These are phyloP conservation scores for Penium margaritaceum DNA, from an alignment of 139 green algal genomes.

Conservation along the genomic window DNA sequence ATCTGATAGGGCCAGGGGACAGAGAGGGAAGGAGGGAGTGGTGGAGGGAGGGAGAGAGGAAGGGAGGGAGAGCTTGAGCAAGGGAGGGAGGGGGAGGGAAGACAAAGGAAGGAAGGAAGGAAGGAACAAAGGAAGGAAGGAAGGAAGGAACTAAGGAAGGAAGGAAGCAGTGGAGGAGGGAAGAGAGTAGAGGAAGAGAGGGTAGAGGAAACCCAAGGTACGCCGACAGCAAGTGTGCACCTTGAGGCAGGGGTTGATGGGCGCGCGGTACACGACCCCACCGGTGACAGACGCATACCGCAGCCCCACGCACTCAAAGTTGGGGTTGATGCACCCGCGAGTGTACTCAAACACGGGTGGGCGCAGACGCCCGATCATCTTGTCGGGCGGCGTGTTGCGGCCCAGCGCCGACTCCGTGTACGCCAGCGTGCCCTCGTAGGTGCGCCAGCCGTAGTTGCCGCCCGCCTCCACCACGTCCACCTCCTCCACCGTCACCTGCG, in stretches of 20 bases:
- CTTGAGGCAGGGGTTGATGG: constrained; percentile 6
- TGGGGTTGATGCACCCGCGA: not conserved
- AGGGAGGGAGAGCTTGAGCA: too few species aligned
- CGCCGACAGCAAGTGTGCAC: too few species aligned
- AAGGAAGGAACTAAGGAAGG: too few species aligned
- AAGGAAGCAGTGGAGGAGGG: too few species aligned
- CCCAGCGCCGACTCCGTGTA: not conserved
- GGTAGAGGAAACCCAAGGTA: not conserved
- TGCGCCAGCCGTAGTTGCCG: constrained; percentile 30
- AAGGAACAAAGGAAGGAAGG: too few species aligned
- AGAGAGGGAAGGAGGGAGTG: too few species aligned
- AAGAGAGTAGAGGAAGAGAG: too few species aligned
- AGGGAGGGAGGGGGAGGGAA: too few species aligned
- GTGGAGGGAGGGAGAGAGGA: too few species aligned
- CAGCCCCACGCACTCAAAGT: too few species aligned
- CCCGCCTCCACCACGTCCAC: constrained; percentile 6
- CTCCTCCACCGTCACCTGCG: constrained; percentile 18
- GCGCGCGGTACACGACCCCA: constrained; percentile 15
- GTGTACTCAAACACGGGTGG: constrained; percentile 22
- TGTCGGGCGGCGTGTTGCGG: not conserved
- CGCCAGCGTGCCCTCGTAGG: constrained; percentile 8
- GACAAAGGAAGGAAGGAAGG: too few species aligned
- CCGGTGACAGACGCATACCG: constrained; percentile 3
- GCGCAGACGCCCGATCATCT: not conserved
- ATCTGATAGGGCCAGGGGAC: too few species aligned